Percentiles rank a stretch among this genome's conserved stretches.
These are phyloP conservation scores for Wickerhamomyces ciferrii DNA, from an alignment of 805 yeast genomes.

Conservation along the genomic window DNA sequence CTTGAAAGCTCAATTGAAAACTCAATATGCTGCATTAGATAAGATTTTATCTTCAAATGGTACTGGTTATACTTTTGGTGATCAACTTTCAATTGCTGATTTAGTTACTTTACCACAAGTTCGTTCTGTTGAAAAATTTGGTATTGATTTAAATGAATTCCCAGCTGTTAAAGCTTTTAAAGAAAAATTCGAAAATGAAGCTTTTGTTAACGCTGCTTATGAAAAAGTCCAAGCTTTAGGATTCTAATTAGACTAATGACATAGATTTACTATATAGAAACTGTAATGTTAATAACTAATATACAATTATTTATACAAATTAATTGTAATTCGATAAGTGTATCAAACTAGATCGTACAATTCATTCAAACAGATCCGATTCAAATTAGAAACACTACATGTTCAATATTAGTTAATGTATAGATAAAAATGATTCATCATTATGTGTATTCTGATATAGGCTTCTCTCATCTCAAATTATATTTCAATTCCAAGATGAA, in stretches of 20 bases:
- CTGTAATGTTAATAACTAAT: too few species aligned
- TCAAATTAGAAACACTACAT: too few species aligned
- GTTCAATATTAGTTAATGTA: too few species aligned
- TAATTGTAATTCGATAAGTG: too few species aligned
- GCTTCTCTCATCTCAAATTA: too few species aligned
- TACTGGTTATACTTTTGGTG: slow-evolving; percentile 46
- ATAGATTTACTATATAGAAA: too few species aligned
- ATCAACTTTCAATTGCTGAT: slow-evolving; percentile 50
- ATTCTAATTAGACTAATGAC: background rate
- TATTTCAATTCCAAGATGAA: too few species aligned
- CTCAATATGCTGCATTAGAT: slow-evolving; percentile 5
- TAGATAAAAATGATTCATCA: too few species aligned
- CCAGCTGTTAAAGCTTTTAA: background rate
- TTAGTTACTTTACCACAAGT: slow-evolving; percentile 28
- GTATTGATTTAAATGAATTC: background rate
- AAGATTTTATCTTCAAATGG: slow-evolving; percentile 31
- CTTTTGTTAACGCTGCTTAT: slow-evolving; percentile 2
- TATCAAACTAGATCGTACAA: too few species aligned
- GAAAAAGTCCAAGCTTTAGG: background rate
- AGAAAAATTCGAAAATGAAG: background rate
- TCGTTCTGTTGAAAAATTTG: slow-evolving; percentile 25
- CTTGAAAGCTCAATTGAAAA: slow-evolving; percentile 44
- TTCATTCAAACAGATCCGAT: too few species aligned
- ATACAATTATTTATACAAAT: too few species aligned
- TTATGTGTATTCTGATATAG: too few species aligned